A percentile compares a stretch with the other conserved stretches of the same genome.
Conservation (phyloP, 306 rosid genomes). For the Amphicarpaea edgeworthii region DNA sequence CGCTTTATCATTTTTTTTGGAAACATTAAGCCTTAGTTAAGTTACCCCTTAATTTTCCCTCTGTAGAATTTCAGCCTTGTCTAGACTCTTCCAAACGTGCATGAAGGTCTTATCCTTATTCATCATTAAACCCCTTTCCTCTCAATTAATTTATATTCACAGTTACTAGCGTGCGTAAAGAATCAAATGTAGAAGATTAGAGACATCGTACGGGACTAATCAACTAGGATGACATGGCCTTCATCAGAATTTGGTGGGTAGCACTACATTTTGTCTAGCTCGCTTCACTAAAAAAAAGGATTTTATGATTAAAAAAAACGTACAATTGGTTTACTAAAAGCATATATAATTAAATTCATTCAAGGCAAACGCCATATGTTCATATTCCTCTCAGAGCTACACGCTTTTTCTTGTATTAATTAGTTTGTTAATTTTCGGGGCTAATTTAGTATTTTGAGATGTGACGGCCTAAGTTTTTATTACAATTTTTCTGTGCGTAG, state of each 20-base stretch:
- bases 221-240: slow-evolving; percentile 45
- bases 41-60: slow-evolving; percentile 30
- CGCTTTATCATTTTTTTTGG: slow-evolving; percentile 52
- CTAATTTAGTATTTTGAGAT: slow-evolving; percentile 20
- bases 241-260: slow-evolving; percentile 44
- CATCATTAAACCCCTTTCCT: slow-evolving; percentile 29
- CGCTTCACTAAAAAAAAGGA: slow-evolving; percentile 1
- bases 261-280: slow-evolving; percentile 33
- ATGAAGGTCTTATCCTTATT: slow-evolving; percentile 53
- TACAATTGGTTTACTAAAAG: slow-evolving; percentile 15
- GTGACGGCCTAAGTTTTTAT: slow-evolving; percentile 1
- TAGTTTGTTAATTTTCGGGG: slow-evolving; percentile 16
- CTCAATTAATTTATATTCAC: slow-evolving; percentile 43
- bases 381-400: slow-evolving; percentile 7
- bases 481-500: slow-evolving; percentile 5
- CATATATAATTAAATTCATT: slow-evolving; percentile 17
- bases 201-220: slow-evolving; percentile 61
- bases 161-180: slow-evolving; percentile 26
- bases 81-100: slow-evolving; percentile 49
- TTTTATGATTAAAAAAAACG: background rate
- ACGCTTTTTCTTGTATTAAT: background rate
- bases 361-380: background rate
- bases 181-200: slow-evolving; percentile 38
- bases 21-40: slow-evolving; percentile 22
- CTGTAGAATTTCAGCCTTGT: slow-evolving; percentile 42